A percentile compares a stretch with the other conserved stretches of the same genome.
Conservation (phyloP, 192 early-diverging fungal genomes). For the Backusella circina region DNA sequence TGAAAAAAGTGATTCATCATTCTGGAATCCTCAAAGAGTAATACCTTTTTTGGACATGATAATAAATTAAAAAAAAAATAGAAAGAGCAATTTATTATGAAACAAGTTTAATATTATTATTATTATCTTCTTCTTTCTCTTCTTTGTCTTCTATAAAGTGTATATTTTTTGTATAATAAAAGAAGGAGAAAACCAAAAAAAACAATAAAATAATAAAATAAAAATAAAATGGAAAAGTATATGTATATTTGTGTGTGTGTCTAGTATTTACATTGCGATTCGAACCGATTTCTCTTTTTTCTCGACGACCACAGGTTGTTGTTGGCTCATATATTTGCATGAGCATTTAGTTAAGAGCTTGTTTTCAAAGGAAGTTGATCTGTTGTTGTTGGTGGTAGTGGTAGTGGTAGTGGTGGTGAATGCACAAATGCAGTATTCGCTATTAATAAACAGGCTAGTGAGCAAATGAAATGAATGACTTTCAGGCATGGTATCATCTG, state of each 20-base stretch:
- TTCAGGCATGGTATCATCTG: constrained; percentile 2
- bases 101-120: too few relatives aligned
- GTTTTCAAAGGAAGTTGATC: background rate
- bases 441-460: background rate
- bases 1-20: too few relatives aligned
- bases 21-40: too few relatives aligned
- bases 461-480: background rate
- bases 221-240: background rate
- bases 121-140: background rate
- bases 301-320: background rate
- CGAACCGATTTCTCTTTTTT: constrained; percentile 17
- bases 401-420: background rate
- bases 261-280: constrained; percentile 17
- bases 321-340: background rate
- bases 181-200: background rate
- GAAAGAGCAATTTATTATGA: too few relatives aligned
- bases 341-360: background rate
- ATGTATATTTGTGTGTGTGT: background rate
- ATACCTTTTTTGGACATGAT: too few relatives aligned
- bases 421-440: constrained; percentile 7
- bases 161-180: too few relatives aligned
- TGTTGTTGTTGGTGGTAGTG: background rate
- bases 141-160: background rate
- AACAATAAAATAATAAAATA: too few relatives aligned
- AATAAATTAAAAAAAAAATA: too few relatives aligned